Percentiles rank a stretch among this genome's conserved stretches.
Conservation (phyloP, 2,329 filamentous ascomycete species). For the Neofusicoccum cordaticola region DNA sequence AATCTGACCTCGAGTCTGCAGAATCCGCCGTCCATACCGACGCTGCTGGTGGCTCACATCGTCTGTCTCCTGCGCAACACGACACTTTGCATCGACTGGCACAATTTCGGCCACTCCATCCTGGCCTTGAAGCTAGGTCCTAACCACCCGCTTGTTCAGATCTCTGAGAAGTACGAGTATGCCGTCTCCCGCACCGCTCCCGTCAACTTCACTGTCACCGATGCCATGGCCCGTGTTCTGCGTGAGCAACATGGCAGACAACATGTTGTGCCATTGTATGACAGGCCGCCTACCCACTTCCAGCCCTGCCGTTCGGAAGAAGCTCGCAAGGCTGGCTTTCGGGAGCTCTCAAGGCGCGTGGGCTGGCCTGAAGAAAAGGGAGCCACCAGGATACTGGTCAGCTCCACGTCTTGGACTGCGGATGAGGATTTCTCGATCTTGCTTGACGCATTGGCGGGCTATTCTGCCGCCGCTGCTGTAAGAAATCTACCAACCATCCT, state of each 20-base stretch:
- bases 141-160: slow-evolving; percentile 69
- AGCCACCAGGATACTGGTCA: slow-evolving; percentile 72
- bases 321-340: slow-evolving; percentile 38
- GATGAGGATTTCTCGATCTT: slow-evolving; percentile 93
- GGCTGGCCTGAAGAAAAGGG: slow-evolving; percentile 59
- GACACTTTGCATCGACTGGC: slow-evolving; percentile 89
- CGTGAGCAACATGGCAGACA: slow-evolving; percentile 39
- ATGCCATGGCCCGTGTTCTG: slow-evolving; percentile 80
- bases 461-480: slow-evolving; percentile 57
- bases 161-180: slow-evolving; percentile 77
- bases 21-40: slow-evolving; percentile 94
- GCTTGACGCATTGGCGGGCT: slow-evolving; percentile 74
- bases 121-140: slow-evolving; percentile 65
- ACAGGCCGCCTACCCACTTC: slow-evolving; percentile 81
- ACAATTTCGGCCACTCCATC: slow-evolving; percentile 97
- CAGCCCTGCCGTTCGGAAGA: slow-evolving; percentile 57
- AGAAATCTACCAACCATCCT: slow-evolving; percentile 64
- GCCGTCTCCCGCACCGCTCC: slow-evolving; percentile 65
- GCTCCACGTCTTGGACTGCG: slow-evolving; percentile 94
- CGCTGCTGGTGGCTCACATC: slow-evolving; percentile 70
- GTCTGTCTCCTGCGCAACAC: slow-evolving; percentile 76
- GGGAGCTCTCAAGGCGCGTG: slow-evolving; percentile 55
- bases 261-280: slow-evolving; percentile 58
- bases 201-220: slow-evolving; percentile 81
- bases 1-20: slow-evolving; percentile 37